phyloP scores from a whole-genome alignment of 176 grass and related monocot species.

The Elaeis guineensis region DNA sequence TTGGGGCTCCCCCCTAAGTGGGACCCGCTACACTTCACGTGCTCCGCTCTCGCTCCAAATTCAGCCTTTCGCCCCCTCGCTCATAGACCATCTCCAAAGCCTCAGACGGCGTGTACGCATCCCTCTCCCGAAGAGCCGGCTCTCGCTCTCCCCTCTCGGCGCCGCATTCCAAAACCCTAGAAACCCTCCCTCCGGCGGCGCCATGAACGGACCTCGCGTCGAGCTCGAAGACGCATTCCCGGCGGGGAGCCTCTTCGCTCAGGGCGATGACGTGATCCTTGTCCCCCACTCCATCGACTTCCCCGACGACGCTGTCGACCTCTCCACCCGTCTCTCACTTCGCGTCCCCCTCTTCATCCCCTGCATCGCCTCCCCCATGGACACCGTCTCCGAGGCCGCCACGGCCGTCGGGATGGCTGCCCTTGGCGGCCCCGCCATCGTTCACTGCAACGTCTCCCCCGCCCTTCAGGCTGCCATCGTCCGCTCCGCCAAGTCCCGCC shows the following conservation, averaged over 20 bases:
- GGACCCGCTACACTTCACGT: too few species aligned
- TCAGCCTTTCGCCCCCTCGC: too few species aligned
- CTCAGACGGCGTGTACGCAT: too few species aligned
- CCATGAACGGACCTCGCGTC: constrained; percentile 9
- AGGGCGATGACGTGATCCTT: constrained; percentile 77
- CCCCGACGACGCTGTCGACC: constrained; percentile 63
- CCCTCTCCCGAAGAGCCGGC: too few species aligned
- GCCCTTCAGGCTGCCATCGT: constrained; percentile 50
- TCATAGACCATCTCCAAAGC: too few species aligned
- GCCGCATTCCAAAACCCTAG: constrained; percentile 7
- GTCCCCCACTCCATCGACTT: constrained; percentile 66
- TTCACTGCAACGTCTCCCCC: constrained; percentile 65
- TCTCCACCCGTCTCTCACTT: constrained; percentile 76
- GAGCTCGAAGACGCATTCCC: constrained; percentile 38
- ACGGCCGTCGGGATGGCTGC: constrained; percentile 85
- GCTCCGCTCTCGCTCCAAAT: too few species aligned
- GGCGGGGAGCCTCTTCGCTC: constrained; percentile 51
- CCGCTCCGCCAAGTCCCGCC: constrained; percentile 65
- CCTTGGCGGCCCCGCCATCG: constrained; percentile 57
- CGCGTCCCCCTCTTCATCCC: constrained; percentile 56
- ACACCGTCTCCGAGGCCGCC: constrained; percentile 76
- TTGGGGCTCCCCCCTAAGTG: too few species aligned
- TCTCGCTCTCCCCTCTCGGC: too few species aligned
- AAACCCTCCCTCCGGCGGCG: background rate
- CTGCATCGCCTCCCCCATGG: constrained; percentile 94